Conservation (phyloP, 495 filamentous ascomycete species). For the Parathielavia appendiculata region DNA sequence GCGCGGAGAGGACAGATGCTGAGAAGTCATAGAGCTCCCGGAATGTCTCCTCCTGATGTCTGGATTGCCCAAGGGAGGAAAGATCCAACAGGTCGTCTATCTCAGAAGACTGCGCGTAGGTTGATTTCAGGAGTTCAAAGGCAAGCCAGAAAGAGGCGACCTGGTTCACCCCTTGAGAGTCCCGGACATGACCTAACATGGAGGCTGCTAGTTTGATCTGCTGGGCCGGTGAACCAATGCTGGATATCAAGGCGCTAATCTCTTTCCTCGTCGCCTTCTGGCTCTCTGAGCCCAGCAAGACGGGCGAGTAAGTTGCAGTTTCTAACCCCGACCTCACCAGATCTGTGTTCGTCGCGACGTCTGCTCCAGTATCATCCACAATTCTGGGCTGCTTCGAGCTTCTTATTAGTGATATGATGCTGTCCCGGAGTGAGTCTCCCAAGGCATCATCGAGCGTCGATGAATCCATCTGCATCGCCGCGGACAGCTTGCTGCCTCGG, state of each 20-base stretch:
- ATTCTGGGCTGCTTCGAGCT: slow-evolving; percentile 32
- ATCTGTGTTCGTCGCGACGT: slow-evolving; percentile 23
- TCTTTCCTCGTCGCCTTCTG: slow-evolving; percentile 57
- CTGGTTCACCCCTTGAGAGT: slow-evolving; percentile 49
- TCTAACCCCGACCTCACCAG: slow-evolving; percentile 26
- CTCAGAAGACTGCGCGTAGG: slow-evolving; percentile 43
- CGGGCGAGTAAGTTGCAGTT: slow-evolving; percentile 49
- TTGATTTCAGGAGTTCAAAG: slow-evolving; percentile 60
- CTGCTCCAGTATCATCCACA: slow-evolving; percentile 17
- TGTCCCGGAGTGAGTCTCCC: slow-evolving; percentile 57
- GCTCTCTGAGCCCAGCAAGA: slow-evolving; percentile 60
- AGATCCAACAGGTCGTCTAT: slow-evolving; percentile 65
- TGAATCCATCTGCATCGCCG: slow-evolving; percentile 59
- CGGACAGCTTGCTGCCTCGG: slow-evolving; percentile 64
- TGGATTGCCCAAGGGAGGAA: slow-evolving; percentile 34
- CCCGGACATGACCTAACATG: slow-evolving; percentile 55
- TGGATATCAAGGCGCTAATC: slow-evolving; percentile 43
- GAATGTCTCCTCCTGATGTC: slow-evolving; percentile 51
- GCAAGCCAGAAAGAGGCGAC: slow-evolving; percentile 80
- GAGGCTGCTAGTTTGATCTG: slow-evolving; percentile 48
- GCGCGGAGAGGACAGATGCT: slow-evolving; percentile 53
- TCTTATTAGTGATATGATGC: slow-evolving; percentile 45
- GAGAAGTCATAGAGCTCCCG: slow-evolving; percentile 80
- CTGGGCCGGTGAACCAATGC: slow-evolving; percentile 39
- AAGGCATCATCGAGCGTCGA: slow-evolving; percentile 65